These are phyloP conservation scores for Alternaria brassicicola DNA, from an alignment of 2,329 filamentous ascomycete genomes.

Conservation along the genomic window DNA sequence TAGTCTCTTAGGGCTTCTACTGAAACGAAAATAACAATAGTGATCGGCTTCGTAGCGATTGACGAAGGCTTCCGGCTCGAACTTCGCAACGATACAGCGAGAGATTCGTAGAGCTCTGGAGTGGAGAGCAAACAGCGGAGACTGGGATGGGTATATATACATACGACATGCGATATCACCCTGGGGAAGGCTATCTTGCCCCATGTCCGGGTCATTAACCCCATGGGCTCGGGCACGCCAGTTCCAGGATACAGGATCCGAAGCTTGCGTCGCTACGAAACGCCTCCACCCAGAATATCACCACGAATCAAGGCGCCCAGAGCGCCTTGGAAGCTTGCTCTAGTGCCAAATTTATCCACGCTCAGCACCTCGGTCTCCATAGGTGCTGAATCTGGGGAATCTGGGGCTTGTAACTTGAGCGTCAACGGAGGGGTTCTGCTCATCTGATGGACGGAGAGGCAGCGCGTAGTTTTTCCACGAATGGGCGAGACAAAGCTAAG, in stretches of 20 bases:
- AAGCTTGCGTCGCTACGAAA: slow-evolving; percentile 2
- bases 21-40: neutral
- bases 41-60: neutral
- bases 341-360: slow-evolving; percentile 17
- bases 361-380: slow-evolving; percentile 7
- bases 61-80: slow-evolving; percentile 11
- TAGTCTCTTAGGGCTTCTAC: slow-evolving; percentile 2
- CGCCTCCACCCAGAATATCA: slow-evolving; percentile 26
- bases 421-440: slow-evolving; percentile 17
- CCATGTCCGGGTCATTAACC: slow-evolving; percentile 23
- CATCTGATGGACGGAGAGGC: slow-evolving; percentile 20
- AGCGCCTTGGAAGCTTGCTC: slow-evolving; percentile 27
- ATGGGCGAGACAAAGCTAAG: slow-evolving; percentile 20
- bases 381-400: slow-evolving; percentile 21
- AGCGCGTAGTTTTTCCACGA: slow-evolving; percentile 35
- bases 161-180: slow-evolving; percentile 22
- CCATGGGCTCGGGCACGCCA: slow-evolving; percentile 30
- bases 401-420: slow-evolving; percentile 34
- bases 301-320: slow-evolving; percentile 41
- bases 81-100: slow-evolving; percentile 27
- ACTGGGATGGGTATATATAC: slow-evolving; percentile 27
- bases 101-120: slow-evolving; percentile 16
- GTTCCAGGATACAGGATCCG: slow-evolving; percentile 23
- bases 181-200: slow-evolving; percentile 14
- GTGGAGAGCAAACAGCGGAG: slow-evolving; percentile 13